phyloP scores from a whole-genome alignment of 495 filamentous ascomycete genomes.

The Pseudotulostoma volvatum region DNA sequence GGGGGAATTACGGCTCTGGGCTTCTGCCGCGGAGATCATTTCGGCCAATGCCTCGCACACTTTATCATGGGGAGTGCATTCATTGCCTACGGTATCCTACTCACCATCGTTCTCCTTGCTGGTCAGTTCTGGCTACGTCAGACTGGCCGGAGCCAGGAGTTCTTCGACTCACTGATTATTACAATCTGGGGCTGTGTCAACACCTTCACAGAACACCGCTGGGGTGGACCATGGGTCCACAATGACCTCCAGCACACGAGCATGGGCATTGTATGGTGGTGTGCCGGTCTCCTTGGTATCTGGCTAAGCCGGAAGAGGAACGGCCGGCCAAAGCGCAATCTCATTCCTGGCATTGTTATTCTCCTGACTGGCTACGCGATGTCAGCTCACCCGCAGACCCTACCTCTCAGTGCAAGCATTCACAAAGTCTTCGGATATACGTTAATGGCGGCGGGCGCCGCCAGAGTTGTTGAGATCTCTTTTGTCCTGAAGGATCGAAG shows the following conservation, averaged over 20 bases:
- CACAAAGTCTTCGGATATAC: conserved; percentile 92
- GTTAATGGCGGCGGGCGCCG: conserved; percentile 74
- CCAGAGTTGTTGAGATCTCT: conserved; percentile 78
- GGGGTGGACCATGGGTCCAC: conserved; percentile 77
- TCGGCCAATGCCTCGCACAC: conserved; percentile 87
- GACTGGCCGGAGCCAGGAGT: conserved; percentile 84
- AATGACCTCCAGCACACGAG: conserved; percentile 95
- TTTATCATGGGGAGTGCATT: conserved; percentile 98
- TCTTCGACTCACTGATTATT: conserved; percentile 87
- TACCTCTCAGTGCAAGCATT: conserved; percentile 73
- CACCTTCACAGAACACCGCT: conserved; percentile 94
- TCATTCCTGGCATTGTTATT: conserved; percentile 83
- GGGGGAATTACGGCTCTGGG: conserved; percentile 85
- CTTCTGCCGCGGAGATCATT: conserved; percentile 85
- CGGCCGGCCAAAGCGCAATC: conserved; percentile 76
- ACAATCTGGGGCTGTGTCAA: conserved; percentile 91
- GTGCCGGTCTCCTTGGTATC: conserved; percentile 74
- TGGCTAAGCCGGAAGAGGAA: conserved; percentile 76
- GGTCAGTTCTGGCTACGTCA: conserved; percentile 76
- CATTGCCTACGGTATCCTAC: conserved; percentile 78
- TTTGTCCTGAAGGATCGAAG: conserved; percentile 65
- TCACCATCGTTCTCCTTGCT: conserved; percentile 74
- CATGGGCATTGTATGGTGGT: conserved; percentile 98
- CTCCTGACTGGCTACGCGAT: conserved; percentile 90
- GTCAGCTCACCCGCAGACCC: conserved; percentile 68